phyloP scores from a whole-genome alignment of 371 early-diverging fungal species.

The Smittium mucronatum region DNA sequence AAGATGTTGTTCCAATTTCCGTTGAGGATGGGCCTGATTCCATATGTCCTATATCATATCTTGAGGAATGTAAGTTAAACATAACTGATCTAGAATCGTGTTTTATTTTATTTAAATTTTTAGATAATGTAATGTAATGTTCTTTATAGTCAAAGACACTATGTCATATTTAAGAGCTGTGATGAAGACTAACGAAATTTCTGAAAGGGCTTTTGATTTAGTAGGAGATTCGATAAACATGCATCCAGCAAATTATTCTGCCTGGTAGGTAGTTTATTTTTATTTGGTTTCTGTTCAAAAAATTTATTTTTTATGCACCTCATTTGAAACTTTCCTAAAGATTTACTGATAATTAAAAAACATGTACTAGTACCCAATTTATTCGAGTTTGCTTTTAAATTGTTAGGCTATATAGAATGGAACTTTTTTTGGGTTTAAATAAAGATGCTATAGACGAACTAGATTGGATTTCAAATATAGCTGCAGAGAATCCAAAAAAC shows the following conservation, averaged over 20 bases:
- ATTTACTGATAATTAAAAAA: no score
- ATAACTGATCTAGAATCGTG: not conserved
- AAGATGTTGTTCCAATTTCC: conserved; percentile 64
- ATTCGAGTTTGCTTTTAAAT: not conserved
- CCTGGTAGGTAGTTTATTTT: conserved; percentile 50
- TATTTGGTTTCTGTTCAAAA: conserved; percentile 1
- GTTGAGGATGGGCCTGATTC: conserved; percentile 84
- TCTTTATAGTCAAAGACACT: conserved; percentile 54
- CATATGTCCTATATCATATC: conserved; percentile 78
- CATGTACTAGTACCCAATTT: no score
- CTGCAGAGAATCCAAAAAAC: conserved; percentile 67
- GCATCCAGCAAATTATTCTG: conserved; percentile 89
- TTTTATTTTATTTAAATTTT: not conserved
- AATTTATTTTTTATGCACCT: no score
- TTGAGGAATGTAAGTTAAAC: conserved; percentile 55
- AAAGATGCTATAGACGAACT: conserved; percentile 56
- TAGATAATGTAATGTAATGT: no score
- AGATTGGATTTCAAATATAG: conserved; percentile 54
- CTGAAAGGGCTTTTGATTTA: conserved; percentile 63
- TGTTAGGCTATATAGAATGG: conserved; percentile 71
- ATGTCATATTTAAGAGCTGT: conserved; percentile 89
- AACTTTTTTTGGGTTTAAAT: conserved; percentile 49
- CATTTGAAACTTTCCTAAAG: no score
- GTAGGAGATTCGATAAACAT: conserved; percentile 62
- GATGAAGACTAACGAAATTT: conserved; percentile 48